Base-by-base conservation (phyloP, 176 grass and related monocot genomes). In the Zea mays region DNA sequence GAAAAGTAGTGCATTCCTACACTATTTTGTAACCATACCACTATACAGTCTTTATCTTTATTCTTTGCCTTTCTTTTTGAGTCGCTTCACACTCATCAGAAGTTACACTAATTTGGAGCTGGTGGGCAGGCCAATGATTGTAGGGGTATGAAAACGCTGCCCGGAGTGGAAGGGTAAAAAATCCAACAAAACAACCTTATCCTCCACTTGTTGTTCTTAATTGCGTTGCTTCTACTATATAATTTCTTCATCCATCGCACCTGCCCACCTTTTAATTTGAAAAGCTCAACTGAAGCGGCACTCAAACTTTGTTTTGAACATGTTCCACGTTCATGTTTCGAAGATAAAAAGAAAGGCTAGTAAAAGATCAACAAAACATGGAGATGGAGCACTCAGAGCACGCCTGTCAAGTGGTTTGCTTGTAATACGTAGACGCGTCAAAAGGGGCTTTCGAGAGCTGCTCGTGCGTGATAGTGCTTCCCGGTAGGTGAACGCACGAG, bases 401-500 rank as follows among this genome's bases (percentile, higher is more conserved):
- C 4, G 6, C 42, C 48, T 46, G 20, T 2, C 20, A 8, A 57
- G 49, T 64, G 71, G 20, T 13, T 58, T n/a, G 58, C 41, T 71
- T 15, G 8, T 6, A 74, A 10, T 19, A 82, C 20, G 46, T 11
- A 11, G 36, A 27, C 14, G 38, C 33, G 36, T 67, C 38, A 0
- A 39, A 72, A 44, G 43, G 15, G 15, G 9, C 1, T 34, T 36
- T 0, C 2, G n/a, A 57, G 33, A 10, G 50, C 61, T 67, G 20
- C 50, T 19, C 7, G 8, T 4, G 27, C 7, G 8, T 4, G 27
- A 16, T 83, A 48, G 63, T 60, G 62, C 72, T 15, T 40, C 40
- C 13, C 9, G 65, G 82, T 84, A 64, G 74, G 82, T 70, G 66
- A 13, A 68, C 15, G 14, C 54, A 19, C 10, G 44, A 76, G 8